phyloP scores from a whole-genome alignment of 345 rosid species.

The Tarenaya hassleriana region DNA sequence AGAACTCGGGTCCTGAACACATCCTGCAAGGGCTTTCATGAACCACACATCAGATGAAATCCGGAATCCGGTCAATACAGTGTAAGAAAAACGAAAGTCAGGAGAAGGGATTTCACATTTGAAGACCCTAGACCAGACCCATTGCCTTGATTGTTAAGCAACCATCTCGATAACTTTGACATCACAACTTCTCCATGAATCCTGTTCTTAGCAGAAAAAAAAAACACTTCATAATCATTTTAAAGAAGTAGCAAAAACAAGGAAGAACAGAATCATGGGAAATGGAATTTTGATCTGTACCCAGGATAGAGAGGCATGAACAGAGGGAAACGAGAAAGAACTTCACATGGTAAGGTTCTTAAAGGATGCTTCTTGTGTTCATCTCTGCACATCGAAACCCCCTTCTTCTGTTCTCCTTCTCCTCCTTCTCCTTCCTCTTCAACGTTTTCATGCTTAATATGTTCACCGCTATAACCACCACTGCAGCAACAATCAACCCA shows the following conservation, averaged over 20 bases:
- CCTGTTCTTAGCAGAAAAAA: slow-evolving; percentile 31
- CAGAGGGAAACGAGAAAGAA: slow-evolving; percentile 53
- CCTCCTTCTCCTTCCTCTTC: slow-evolving; percentile 34
- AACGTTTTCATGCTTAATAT: slow-evolving; percentile 27
- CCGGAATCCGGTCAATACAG: neutral
- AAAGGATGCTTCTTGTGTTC: slow-evolving; percentile 35
- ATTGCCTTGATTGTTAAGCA: slow-evolving; percentile 25
- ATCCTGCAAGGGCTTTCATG: slow-evolving; percentile 35
- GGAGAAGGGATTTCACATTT: slow-evolving; percentile 30
- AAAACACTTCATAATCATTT: neutral
- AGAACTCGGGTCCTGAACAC: slow-evolving; percentile 51
- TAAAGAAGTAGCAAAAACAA: neutral
- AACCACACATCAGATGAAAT: slow-evolving; percentile 5
- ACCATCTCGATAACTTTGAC: slow-evolving; percentile 55
- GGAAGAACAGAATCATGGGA: neutral
- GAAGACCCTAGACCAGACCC: slow-evolving; percentile 28
- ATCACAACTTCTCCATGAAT: slow-evolving; percentile 76
- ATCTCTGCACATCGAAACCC: slow-evolving; percentile 52
- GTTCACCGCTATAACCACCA: slow-evolving; percentile 28
- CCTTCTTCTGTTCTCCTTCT: slow-evolving; percentile 27
- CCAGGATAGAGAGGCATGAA: slow-evolving; percentile 70
- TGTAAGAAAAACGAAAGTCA: neutral
- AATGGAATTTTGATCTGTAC: slow-evolving; percentile 23
- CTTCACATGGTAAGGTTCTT: slow-evolving; percentile 55
- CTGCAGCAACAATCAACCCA: slow-evolving; percentile 84